Percentiles rank a stretch among this genome's conserved stretches.
These are phyloP conservation scores for Talaromyces sp. DNA, from an alignment of 2,329 filamentous ascomycete species.

Conservation along the genomic window DNA sequence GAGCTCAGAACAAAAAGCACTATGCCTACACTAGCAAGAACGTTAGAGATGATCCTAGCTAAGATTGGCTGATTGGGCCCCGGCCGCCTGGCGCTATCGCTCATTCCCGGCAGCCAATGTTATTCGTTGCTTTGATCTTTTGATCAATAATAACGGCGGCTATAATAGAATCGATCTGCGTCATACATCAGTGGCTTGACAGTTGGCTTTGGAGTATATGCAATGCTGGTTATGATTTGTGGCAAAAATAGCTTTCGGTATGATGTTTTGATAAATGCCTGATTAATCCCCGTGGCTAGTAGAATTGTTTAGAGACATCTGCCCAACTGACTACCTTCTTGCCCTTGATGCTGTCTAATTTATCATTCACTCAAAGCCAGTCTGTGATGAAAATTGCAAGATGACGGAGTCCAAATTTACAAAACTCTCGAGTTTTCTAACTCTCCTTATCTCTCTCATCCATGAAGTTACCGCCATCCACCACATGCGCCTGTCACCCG, in stretches of 20 bases:
- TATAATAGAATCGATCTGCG: neutral
- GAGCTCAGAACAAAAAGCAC: neutral
- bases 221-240: neutral
- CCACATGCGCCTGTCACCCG: conserved; percentile 26
- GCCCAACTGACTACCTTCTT: neutral
- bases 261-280: neutral
- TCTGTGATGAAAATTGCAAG: neutral
- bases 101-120: neutral
- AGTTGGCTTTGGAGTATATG: neutral
- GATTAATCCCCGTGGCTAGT: neutral
- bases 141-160: neutral
- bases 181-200: conserved; percentile 3
- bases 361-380: neutral
- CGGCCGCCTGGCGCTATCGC: neutral
- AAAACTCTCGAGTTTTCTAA: neutral
- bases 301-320: neutral
- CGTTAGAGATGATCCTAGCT: conserved; percentile 1
- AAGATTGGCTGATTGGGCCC: neutral
- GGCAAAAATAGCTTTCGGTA: neutral
- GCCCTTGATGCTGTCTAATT: neutral
- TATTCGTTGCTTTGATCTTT: neutral
- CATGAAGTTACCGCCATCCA: conserved; percentile 20
- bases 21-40: neutral
- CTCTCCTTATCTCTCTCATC: neutral
- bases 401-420: neutral